Evolutionary conservation across 768 basidiomycete genomes (phyloP).

Genomic region (Psilocybe tampanensis): DNA sequence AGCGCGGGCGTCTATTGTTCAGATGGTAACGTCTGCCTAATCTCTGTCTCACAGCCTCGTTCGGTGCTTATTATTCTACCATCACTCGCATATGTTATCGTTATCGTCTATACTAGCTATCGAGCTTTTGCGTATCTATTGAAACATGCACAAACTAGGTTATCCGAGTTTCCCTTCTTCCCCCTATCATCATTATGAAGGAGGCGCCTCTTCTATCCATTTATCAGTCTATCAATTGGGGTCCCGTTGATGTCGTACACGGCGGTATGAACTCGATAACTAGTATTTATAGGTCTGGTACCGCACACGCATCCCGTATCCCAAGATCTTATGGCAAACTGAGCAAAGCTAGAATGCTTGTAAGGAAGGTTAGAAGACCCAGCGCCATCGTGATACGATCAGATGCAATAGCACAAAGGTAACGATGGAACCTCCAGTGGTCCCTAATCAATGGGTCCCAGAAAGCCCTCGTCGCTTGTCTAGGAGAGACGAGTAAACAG

Average conservation of each 20-base stretch:
- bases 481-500: constrained; percentile 13
- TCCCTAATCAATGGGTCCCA: not conserved
- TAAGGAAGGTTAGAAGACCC: constrained; percentile 1
- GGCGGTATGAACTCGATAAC: constrained; percentile 14
- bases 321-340: not conserved
- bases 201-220: constrained; percentile 6
- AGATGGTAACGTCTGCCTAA: not conserved
- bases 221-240: constrained; percentile 10
- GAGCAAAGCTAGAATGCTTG: not conserved
- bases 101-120: too few species aligned
- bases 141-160: constrained; percentile 3
- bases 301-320: not conserved
- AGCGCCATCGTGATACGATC: constrained; percentile 1
- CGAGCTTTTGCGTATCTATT: not conserved
- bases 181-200: constrained; percentile 13
- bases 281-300: constrained; percentile 11
- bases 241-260: constrained; percentile 18
- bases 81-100: not conserved
- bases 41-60: not conserved
- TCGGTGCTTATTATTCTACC: not conserved
- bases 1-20: constrained; percentile 15
- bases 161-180: constrained; percentile 3
- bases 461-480: not conserved
- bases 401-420: constrained; percentile 1
- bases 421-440: not conserved